Evolutionary conservation across 2,329 filamentous ascomycete species (phyloP).

Genomic region (Trichoderma atroviride): DNA sequence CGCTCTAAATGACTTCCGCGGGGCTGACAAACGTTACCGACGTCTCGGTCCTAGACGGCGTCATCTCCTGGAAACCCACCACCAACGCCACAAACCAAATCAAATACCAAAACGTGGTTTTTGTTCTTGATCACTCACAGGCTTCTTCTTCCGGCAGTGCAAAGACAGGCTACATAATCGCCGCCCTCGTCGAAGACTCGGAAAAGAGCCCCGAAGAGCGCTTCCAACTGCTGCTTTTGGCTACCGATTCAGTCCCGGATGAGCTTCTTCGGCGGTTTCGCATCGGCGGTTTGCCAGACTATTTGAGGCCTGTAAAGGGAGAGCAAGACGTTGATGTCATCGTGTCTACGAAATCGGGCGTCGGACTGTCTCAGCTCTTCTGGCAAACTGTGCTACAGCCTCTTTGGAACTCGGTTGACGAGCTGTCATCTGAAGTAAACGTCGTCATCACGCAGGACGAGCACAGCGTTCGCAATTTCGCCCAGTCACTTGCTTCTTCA

Average conservation of each 20-base stretch:
- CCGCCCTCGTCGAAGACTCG: slow-evolving; percentile 43
- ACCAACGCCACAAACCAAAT: slow-evolving; percentile 24
- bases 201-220: slow-evolving; percentile 33
- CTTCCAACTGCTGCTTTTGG: slow-evolving; percentile 38
- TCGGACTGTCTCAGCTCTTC: slow-evolving; percentile 57
- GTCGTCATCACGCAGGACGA: slow-evolving; percentile 66
- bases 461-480: slow-evolving; percentile 66
- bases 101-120: slow-evolving; percentile 36
- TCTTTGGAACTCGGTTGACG: slow-evolving; percentile 51
- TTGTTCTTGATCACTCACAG: slow-evolving; percentile 31
- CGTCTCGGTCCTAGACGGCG: slow-evolving; percentile 32
- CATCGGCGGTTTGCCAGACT: slow-evolving; percentile 43
- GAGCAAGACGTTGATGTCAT: slow-evolving; percentile 58
- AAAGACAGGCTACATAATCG: slow-evolving; percentile 35
- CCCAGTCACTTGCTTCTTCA: slow-evolving; percentile 38
- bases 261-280: slow-evolving; percentile 42
- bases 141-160: not conserved
- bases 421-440: slow-evolving; percentile 7
- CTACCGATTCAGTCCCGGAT: slow-evolving; percentile 41
- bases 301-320: slow-evolving; percentile 37
- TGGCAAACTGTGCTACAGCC: slow-evolving; percentile 60
- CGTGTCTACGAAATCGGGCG: slow-evolving; percentile 69
- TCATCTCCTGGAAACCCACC: slow-evolving; percentile 36
- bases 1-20: slow-evolving; percentile 3
- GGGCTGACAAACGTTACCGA: slow-evolving; percentile 28